These are phyloP conservation scores for Aspergillus cejpii DNA, from an alignment of 2,329 filamentous ascomycete species.

Conservation along the genomic window DNA sequence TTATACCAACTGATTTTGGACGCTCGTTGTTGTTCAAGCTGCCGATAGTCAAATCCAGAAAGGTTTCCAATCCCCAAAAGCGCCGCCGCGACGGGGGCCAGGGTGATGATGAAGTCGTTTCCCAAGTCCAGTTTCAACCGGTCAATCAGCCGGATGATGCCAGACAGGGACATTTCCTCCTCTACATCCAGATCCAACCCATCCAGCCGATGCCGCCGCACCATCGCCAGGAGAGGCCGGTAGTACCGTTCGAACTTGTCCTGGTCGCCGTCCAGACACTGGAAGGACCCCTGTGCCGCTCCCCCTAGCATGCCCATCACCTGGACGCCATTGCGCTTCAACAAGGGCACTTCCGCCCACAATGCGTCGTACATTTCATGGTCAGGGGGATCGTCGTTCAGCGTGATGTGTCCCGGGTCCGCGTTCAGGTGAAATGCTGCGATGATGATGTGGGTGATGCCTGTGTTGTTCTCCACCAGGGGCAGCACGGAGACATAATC, in stretches of 20 bases:
- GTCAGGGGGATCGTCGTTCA: constrained; percentile 73
- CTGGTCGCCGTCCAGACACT: constrained; percentile 51
- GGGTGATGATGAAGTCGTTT: constrained; percentile 63
- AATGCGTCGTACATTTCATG: constrained; percentile 61
- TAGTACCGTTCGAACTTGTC: constrained; percentile 69
- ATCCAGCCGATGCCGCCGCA: constrained; percentile 57
- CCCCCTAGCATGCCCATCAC: constrained; percentile 84
- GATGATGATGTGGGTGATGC: constrained; percentile 74
- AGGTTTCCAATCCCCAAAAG: constrained; percentile 57
- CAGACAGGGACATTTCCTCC: constrained; percentile 62
- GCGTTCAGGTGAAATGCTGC: constrained; percentile 79
- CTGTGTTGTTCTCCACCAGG: constrained; percentile 52
- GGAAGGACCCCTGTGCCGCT: constrained; percentile 68
- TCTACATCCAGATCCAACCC: constrained; percentile 76
- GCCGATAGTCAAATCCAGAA: constrained; percentile 73
- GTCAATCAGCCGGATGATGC: constrained; percentile 61
- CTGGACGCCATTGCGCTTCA: constrained; percentile 68
- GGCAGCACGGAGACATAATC: constrained; percentile 58
- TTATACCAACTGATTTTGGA: constrained; percentile 77
- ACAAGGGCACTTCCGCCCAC: constrained; percentile 67
- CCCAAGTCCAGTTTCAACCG: constrained; percentile 51
- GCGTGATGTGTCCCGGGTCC: constrained; percentile 58
- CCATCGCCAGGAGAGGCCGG: constrained; percentile 57
- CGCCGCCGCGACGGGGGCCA: constrained; percentile 75
- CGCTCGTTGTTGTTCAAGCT: constrained; percentile 62